Evolutionary conservation across 1,139 yeast genomes (phyloP), one percentile per base, ranked within the genome.

Genomic region (Taiozyma onychis): DNA sequence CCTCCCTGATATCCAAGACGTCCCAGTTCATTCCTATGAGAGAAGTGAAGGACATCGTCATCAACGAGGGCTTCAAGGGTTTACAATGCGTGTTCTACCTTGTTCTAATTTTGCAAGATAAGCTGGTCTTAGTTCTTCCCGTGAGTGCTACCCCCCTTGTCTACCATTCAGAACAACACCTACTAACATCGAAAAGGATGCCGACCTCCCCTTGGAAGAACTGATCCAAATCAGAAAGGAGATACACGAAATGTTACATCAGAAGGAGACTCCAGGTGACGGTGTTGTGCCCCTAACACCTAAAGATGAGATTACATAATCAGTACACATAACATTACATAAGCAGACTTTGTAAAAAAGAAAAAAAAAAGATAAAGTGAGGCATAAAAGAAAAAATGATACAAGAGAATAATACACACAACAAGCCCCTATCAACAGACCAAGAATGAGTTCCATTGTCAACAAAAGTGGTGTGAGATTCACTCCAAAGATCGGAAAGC

Each of bases 51-150:
- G 88, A 83, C 62, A 63, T 84, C 28, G 80, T 83, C 0, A 79
- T 85, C 34, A 84, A 83, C 59, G 91, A 85, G 62, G 89, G 86
- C 1, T 83, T 84, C 60, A 75, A 73, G 54, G 81, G 82, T 8
- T 76, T 80, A 56, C 80, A 78, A 61, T 88, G 83, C 9, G 71
- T 83, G 1, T 82, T 75, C 60, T 83, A 83, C 60, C 66, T 85
- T 63, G 78, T 85, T 48, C 69, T 83, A 8, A 67, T 83, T 43
- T 74, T 81, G n/a, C 74, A 59, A 32, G 63, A 59, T 37, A 35
- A 10, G 13, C 5, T 35, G 22, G 39, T 35, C 3, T 18, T 35
- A 9, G 22, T 35, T 35, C 22, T 35, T 9, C 39, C 39, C 13
- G 39, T 35, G n/a, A 16, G 39, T 35, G 22, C 16, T 35, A 16